phyloP scores from a whole-genome alignment of 2,329 filamentous ascomycete species.

The Alternaria sp. region DNA sequence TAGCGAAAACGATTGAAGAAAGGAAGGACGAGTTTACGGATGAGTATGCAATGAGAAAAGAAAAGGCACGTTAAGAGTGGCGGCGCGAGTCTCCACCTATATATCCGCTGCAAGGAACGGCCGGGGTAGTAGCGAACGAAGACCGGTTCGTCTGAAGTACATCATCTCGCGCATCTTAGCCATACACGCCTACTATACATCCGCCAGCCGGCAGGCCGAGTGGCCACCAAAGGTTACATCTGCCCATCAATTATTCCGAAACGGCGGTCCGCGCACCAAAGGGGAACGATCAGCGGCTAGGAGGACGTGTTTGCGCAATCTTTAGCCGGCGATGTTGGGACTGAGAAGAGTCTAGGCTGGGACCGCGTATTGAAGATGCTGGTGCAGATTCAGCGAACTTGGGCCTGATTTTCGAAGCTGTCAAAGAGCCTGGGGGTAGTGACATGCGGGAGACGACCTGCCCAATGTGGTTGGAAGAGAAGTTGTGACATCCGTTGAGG shows the following conservation, averaged over 20 bases:
- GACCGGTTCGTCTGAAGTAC: constrained; percentile 25
- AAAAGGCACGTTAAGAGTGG: constrained; percentile 19
- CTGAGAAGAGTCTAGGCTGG: neutral
- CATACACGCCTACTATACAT: constrained; percentile 34
- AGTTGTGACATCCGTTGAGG: constrained; percentile 24
- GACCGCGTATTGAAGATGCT: constrained; percentile 12
- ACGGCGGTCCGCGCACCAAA: constrained; percentile 32
- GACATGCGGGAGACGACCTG: constrained; percentile 8
- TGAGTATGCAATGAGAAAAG: constrained; percentile 20
- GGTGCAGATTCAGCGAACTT: constrained; percentile 30
- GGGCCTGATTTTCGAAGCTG: constrained; percentile 32
- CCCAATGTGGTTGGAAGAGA: constrained; percentile 25
- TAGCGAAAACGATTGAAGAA: constrained; percentile 19
- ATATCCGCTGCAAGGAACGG: constrained; percentile 23
- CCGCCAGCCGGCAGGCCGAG: constrained; percentile 17
- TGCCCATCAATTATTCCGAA: constrained; percentile 36
- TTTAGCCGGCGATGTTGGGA: constrained; percentile 26
- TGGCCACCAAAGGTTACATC: constrained; percentile 8
- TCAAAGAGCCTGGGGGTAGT: constrained; percentile 15
- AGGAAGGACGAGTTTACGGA: constrained; percentile 7
- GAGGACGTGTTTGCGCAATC: constrained; percentile 35
- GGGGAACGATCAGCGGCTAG: constrained; percentile 44
- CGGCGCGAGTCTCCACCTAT: constrained; percentile 16
- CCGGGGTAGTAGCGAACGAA: constrained; percentile 20
- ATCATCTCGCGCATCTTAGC: constrained; percentile 19